Conservation (phyloP, 768 basidiomycete genomes). For the Russula sp. region DNA sequence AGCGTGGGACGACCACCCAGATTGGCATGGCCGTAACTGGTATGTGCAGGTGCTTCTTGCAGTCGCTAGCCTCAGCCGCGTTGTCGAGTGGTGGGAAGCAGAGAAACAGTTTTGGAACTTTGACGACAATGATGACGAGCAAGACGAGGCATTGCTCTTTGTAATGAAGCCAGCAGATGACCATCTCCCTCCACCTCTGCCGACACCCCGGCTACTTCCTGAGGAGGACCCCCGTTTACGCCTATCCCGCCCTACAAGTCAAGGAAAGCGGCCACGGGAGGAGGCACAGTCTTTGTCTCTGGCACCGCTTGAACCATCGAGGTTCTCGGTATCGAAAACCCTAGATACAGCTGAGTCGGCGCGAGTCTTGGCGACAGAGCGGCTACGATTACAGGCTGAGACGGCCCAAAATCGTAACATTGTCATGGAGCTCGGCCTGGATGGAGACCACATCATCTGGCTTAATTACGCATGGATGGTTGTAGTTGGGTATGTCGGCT, state of each 20-base stretch:
- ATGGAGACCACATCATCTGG: conserved; percentile 94
- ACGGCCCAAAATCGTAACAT: conserved; percentile 94
- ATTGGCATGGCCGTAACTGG: conserved; percentile 97
- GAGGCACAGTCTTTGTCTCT: conserved; percentile 28
- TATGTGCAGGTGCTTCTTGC: conserved; percentile 95
- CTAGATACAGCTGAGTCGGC: conserved; percentile 64
- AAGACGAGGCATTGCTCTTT: conserved; percentile 87
- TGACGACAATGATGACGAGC: conserved; percentile 83
- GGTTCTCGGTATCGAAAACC: conserved; percentile 34
- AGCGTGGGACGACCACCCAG: conserved; percentile 96
- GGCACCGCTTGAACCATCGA: conserved; percentile 23
- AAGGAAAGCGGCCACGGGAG: conserved; percentile 49
- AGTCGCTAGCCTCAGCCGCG: conserved; percentile 90
- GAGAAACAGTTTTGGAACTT: conserved; percentile 99
- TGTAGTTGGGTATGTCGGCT: conserved; percentile 68
- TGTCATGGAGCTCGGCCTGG: conserved; percentile 88
- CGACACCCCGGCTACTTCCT: conserved; percentile 38
- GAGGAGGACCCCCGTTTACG: conserved; percentile 48
- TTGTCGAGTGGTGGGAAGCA: conserved; percentile 99
- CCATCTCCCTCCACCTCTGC: conserved; percentile 31
- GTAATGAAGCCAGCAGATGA: conserved; percentile 87
- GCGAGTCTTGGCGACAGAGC: conserved; percentile 80
- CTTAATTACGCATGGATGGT: conserved; percentile 93
- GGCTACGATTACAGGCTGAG: conserved; percentile 84
- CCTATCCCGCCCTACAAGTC: conserved; percentile 42